Percentiles rank a stretch among this genome's conserved stretches.
Conservation (phyloP, 2,329 filamentous ascomycete species). For the Arthrobotrys sinensis region DNA sequence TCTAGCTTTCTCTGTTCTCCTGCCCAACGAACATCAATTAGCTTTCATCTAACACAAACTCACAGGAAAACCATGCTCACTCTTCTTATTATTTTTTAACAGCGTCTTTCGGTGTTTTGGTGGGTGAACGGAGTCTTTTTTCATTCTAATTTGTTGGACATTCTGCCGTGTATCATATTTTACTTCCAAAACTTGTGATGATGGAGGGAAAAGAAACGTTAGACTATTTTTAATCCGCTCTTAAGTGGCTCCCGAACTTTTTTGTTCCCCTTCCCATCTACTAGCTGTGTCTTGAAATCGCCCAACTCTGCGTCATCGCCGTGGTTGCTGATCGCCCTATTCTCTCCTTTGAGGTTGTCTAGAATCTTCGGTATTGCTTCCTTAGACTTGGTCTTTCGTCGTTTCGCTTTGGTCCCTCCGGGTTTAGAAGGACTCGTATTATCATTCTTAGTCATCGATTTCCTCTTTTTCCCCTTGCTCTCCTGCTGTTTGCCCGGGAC, state of each 20-base stretch:
- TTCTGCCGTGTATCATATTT: constrained; percentile 30
- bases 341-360: background rate
- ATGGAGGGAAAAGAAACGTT: constrained; percentile 7
- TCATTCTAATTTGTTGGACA: constrained; percentile 1
- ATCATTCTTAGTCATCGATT: too few species aligned
- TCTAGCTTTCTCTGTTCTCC: too few species aligned
- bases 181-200: background rate
- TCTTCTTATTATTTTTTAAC: constrained; percentile 9
- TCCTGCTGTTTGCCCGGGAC: too few species aligned
- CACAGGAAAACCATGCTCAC: background rate
- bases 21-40: too few species aligned
- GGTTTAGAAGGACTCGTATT: background rate
- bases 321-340: too few species aligned
- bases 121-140: constrained; percentile 42
- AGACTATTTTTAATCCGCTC: constrained; percentile 13
- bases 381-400: background rate
- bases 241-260: background rate
- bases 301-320: background rate
- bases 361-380: background rate
- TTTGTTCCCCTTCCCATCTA: background rate
- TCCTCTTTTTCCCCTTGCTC: too few species aligned
- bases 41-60: background rate
- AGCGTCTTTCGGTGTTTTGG: constrained; percentile 27
- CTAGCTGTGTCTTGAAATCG: too few species aligned
- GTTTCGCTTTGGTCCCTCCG: background rate